Percentiles rank a stretch among this genome's conserved stretches.
Conservation (phyloP, 495 filamentous ascomycete species). For the Glonium stellatum region DNA sequence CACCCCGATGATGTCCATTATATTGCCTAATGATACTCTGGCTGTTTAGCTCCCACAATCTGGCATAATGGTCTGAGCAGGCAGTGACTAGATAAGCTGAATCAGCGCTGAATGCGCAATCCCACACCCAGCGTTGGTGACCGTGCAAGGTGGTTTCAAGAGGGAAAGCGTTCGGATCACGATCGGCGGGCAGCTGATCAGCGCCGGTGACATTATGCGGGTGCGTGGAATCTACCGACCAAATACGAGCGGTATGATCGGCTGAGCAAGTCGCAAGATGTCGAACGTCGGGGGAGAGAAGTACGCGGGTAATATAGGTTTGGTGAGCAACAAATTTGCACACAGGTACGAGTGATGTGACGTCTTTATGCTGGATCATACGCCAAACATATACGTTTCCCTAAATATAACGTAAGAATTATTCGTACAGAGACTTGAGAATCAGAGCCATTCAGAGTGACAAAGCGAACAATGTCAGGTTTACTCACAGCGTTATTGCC, state of each 20-base stretch:
- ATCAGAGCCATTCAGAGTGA: not conserved
- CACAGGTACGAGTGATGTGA: constrained; percentile 82
- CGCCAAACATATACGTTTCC: constrained; percentile 97
- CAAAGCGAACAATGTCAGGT: not conserved
- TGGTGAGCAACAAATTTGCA: constrained; percentile 89
- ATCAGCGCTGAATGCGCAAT: constrained; percentile 96
- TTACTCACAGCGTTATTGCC: constrained; percentile 77
- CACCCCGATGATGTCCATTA: constrained; percentile 92
- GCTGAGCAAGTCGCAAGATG: constrained; percentile 96
- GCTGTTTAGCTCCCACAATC: constrained; percentile 84
- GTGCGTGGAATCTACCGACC: constrained; percentile 62
- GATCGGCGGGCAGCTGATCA: constrained; percentile 22
- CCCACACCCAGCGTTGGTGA: constrained; percentile 99
- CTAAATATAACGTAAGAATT: constrained; percentile 41
- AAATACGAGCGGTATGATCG: constrained; percentile 96
- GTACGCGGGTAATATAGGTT: constrained; percentile 89
- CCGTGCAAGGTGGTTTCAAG: constrained; percentile 85
- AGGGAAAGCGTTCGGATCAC: constrained; percentile 53
- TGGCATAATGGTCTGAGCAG: constrained; percentile 92
- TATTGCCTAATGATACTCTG: constrained; percentile 94
- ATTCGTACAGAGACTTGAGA: constrained; percentile 1
- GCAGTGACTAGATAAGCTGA: constrained; percentile 97
- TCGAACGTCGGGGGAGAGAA: constrained; percentile 94
- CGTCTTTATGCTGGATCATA: constrained; percentile 73
- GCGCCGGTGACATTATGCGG: constrained; percentile 30